Evolutionary conservation across 495 filamentous ascomycete genomes (phyloP).

Genomic region (Pyronema domesticum): DNA sequence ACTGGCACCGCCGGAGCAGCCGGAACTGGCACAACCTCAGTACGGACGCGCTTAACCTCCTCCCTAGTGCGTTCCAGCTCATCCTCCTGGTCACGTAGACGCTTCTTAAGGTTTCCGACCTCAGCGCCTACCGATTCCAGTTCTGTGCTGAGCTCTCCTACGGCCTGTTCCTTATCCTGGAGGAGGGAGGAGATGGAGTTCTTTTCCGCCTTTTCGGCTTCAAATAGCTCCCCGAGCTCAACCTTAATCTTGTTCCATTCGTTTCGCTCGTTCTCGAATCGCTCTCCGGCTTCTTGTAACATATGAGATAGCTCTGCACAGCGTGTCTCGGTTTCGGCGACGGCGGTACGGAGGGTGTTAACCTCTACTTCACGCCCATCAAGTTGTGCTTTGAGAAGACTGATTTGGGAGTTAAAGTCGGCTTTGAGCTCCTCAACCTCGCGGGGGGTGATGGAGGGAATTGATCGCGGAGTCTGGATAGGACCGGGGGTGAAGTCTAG

Average conservation of each 20-base stretch:
- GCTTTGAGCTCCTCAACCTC: constrained; percentile 89
- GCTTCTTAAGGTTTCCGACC: constrained; percentile 23
- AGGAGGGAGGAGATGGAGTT: constrained; percentile 60
- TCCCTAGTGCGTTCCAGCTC: constrained; percentile 1
- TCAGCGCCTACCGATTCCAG: constrained; percentile 51
- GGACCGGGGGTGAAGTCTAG: constrained; percentile 90
- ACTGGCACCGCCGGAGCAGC: constrained; percentile 2
- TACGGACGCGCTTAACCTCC: background rate
- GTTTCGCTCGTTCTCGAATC: constrained; percentile 55
- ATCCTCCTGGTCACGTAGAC: constrained; percentile 3
- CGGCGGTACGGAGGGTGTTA: constrained; percentile 60
- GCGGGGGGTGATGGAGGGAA: constrained; percentile 76
- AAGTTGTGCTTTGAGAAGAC: constrained; percentile 69
- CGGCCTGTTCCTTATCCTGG: constrained; percentile 55
- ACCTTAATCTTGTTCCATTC: constrained; percentile 67
- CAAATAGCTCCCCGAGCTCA: constrained; percentile 50
- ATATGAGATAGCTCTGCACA: constrained; percentile 14
- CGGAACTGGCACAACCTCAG: background rate
- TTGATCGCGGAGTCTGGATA: constrained; percentile 71
- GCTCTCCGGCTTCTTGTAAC: constrained; percentile 37
- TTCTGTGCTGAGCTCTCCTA: constrained; percentile 37
- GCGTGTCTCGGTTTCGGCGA: constrained; percentile 55
- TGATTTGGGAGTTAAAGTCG: constrained; percentile 71
- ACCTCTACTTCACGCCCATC: constrained; percentile 85
- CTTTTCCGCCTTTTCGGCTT: constrained; percentile 53